phyloP scores from a whole-genome alignment of 345 rosid genomes.

The Aquilaria yunnanensis region DNA sequence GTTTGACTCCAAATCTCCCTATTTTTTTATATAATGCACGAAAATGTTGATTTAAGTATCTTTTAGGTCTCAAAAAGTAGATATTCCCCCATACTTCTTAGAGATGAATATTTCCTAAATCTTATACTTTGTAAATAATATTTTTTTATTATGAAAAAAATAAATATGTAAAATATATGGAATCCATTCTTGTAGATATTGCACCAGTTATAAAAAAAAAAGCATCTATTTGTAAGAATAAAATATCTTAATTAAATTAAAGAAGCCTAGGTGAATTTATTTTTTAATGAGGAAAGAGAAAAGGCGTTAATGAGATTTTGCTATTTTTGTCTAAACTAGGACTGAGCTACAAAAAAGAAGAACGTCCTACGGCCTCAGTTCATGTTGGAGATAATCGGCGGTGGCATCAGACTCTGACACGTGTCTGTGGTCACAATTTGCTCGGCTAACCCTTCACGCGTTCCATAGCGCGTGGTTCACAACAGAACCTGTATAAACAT shows the following conservation, averaged over 20 bases:
- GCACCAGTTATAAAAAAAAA: neutral
- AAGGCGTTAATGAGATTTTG: slow-evolving; percentile 17
- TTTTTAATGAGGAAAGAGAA: slow-evolving; percentile 5
- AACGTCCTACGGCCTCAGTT: slow-evolving; percentile 22
- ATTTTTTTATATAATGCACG: too few species aligned
- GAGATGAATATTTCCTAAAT: too few species aligned
- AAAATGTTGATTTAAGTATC: too few species aligned
- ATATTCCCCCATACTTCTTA: too few species aligned
- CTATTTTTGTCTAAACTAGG: slow-evolving; percentile 30
- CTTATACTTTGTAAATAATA: too few species aligned
- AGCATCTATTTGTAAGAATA: neutral
- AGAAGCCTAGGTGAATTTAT: too few species aligned
- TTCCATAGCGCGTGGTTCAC: neutral
- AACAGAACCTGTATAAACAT: too few species aligned
- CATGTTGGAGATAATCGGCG: slow-evolving; percentile 25
- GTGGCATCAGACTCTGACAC: slow-evolving; percentile 21
- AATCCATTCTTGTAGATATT: too few species aligned
- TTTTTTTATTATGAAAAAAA: too few species aligned
- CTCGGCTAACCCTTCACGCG: neutral
- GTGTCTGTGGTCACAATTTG: slow-evolving; percentile 23
- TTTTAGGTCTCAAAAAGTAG: too few species aligned
- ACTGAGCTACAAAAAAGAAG: slow-evolving; percentile 16
- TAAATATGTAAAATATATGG: too few species aligned
- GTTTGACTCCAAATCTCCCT: too few species aligned
- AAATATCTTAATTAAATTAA: neutral